These are phyloP conservation scores for Ceriops decandra DNA, from an alignment of 345 rosid genomes.

Conservation along the genomic window DNA sequence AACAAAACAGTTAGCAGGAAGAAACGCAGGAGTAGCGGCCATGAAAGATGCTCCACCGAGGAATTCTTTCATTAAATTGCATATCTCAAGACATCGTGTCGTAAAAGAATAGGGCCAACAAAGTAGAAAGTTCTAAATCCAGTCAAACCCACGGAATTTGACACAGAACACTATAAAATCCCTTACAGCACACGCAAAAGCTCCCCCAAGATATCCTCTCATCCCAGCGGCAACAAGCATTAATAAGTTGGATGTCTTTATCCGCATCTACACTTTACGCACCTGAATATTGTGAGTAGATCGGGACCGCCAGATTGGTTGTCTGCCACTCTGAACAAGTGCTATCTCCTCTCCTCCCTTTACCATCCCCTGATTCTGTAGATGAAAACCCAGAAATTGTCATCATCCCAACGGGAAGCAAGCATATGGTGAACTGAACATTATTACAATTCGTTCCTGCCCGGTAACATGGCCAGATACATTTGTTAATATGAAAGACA, in stretches of 20 bases:
- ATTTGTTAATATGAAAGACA: too few species aligned
- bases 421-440: too few species aligned
- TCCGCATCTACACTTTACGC: constrained; percentile 54
- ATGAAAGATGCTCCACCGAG: background rate
- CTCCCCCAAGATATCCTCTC: background rate
- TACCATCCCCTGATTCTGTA: constrained; percentile 92
- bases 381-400: constrained; percentile 2
- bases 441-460: background rate
- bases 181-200: background rate
- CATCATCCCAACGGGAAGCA: background rate
- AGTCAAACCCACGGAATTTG: background rate
- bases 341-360: constrained; percentile 94
- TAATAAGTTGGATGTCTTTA: background rate
- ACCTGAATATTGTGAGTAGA: constrained; percentile 97
- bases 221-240: background rate
- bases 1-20: too few species aligned
- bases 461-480: background rate
- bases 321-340: constrained; percentile 83
- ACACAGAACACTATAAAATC: background rate
- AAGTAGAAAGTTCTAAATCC: background rate
- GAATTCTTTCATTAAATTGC: constrained; percentile 8
- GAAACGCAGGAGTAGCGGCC: too few species aligned
- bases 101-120: background rate
- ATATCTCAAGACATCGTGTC: background rate
- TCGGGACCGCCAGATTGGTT: constrained; percentile 94